Evolutionary conservation across 2,329 filamentous ascomycete species (phyloP), one percentile per base, ranked within the genome.

Genomic region (Leptographium lundbergii): DNA sequence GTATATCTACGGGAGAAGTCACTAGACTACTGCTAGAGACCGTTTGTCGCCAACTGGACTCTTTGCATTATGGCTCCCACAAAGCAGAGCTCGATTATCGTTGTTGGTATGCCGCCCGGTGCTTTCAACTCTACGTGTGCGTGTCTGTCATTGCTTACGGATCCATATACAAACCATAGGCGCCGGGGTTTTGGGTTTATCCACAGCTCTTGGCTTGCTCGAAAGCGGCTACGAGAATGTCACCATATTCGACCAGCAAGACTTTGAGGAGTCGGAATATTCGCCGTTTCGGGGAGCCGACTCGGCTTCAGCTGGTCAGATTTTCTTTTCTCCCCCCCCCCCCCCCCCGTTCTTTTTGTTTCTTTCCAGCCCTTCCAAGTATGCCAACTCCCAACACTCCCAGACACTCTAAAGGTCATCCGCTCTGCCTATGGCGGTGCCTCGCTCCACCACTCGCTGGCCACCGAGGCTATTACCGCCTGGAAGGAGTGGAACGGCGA

Each of bases 401-500:
- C 47, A 57, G 56, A 57, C 24, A 34, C 56, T 9, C 56, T 32
- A 29, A 57, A 57, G 48, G 56, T 57, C 22, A 57, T 57, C 56
- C 56, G 56, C 25, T 32, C 42, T 1, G 56, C 56, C 1, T 57
- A 57, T 34, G 56, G 56, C 34, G 45, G 19, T 24, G 34, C 27
- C n/a, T 27, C 29, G 17, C 56, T 39, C 11, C 48, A 50, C 29
- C 47, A 52, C 32, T 25, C 24, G n/a, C 48, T 57, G 47, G 56
- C 56, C n/a, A 42, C 36, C 34, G 53, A 55, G 34, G 53, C 53
- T 22, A 55, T 58, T 7, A 51, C 47, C 32, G 50, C 17, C 24
- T 58, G 57, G 57, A 42, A n/a, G 39, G 22, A 25, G 36, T 58
- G 57, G 57, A 58, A 58, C 39, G 27, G 13, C 39, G 57, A 58